Evolutionary conservation across 2,329 filamentous ascomycete genomes (phyloP), one percentile per base, ranked within the genome.

Genomic region (Tolypocladium sp.): DNA sequence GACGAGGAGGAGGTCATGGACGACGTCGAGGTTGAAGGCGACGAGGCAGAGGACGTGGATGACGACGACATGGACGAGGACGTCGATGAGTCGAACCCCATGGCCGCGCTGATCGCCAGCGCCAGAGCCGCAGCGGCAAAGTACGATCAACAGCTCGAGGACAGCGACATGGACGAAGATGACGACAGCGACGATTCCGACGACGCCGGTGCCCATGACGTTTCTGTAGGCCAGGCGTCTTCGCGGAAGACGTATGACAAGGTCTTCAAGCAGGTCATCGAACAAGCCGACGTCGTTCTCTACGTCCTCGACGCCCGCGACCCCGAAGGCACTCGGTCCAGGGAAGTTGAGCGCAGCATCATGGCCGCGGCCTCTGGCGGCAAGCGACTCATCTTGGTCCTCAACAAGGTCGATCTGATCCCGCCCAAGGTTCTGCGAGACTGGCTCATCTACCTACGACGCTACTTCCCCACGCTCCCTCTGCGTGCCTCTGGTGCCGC

Each of bases 371-470:
- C 91, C 17, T 83, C 82, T 35, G 90, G 89, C 59, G 88, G 87
- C 65, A 97, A 97, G 79, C 84, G 92, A 57, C 81, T 97, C 60
- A 96, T 97, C 61, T 85, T 97, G 60, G 85, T 97, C 60, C 80
- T 97, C 65, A 97, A 97, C 86, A 97, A 97, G 83, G 92, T 96
- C 71, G 92, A 97, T 72, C 82, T 97, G 59, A 83, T 97, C 53
- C 92, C 92, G 3, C 85, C 90, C 27, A 81, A 86, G 54, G 89
- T 93, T 15, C 84, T 97, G 52, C 91, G 90, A 71, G 85, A 82
- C 68, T 97, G 92, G 92, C 85, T 97, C 64, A 75, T 83, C 60
- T 86, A 96, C 74, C 83, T 97, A 63, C 88, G 91, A 62, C 85
- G 91, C 65, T 96, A 89, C 73, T 96, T 97, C 80, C 92, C 92